Percentiles rank a stretch among this genome's conserved stretches.
These are phyloP conservation scores for Globisporangium perplexum DNA, from an alignment of 352 stramenopile species.

Conservation along the genomic window DNA sequence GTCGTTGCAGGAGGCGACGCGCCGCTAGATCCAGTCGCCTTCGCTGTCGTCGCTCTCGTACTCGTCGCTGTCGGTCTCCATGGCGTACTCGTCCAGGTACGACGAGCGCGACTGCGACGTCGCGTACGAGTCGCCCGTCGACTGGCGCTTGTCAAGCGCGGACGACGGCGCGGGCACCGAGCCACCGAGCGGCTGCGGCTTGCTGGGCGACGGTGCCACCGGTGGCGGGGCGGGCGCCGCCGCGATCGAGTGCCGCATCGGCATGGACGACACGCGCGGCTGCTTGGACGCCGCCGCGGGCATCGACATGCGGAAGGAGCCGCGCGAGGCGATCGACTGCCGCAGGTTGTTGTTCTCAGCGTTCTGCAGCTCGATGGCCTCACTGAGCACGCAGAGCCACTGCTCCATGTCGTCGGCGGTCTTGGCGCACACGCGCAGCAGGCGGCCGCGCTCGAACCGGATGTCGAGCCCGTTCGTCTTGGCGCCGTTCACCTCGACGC, in stretches of 20 bases:
- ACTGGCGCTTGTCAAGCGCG: slow-evolving; percentile 28
- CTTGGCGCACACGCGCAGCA: slow-evolving; percentile 65
- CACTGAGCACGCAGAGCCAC: slow-evolving; percentile 68
- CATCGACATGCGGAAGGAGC: slow-evolving; percentile 39
- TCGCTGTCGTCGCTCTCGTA: slow-evolving; percentile 63
- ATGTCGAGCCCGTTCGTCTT: slow-evolving; percentile 64
- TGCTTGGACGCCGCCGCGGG: slow-evolving; percentile 9
- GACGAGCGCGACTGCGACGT: slow-evolving; percentile 28
- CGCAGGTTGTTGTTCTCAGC: slow-evolving; percentile 53
- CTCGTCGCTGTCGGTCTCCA: slow-evolving; percentile 41
- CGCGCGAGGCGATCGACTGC: slow-evolving; percentile 35
- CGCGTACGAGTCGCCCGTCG: slow-evolving; percentile 26
- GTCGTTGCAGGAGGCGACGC: not conserved
- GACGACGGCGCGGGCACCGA: slow-evolving; percentile 14
- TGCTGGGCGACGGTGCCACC: slow-evolving; percentile 14
- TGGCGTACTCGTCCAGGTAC: slow-evolving; percentile 28
- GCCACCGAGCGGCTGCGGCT: slow-evolving; percentile 16
- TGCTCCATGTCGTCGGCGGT: slow-evolving; percentile 60
- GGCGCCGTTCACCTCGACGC: slow-evolving; percentile 67
- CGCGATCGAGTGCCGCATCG: slow-evolving; percentile 44
- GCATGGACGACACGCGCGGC: slow-evolving; percentile 23
- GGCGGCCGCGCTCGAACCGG: slow-evolving; percentile 65
- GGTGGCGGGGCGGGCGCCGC: slow-evolving; percentile 10
- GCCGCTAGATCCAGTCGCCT: slow-evolving; percentile 65
- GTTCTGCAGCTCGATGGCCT: slow-evolving; percentile 58